Conservation (phyloP, 306 rosid species). For the Trichosanthes truncata region DNA sequence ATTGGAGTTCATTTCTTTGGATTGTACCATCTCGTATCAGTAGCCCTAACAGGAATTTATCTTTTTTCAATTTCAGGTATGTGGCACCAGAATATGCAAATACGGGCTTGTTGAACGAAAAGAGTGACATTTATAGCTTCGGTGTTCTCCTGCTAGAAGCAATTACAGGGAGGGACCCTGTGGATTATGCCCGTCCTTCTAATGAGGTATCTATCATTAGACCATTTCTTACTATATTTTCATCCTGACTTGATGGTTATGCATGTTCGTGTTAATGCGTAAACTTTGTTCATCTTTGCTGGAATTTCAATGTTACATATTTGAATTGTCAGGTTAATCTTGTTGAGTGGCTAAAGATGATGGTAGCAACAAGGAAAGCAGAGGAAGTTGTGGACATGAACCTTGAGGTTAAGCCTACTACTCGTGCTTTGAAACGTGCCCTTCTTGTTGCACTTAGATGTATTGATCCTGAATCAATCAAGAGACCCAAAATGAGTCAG, state of each 20-base stretch:
- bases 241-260: neutral
- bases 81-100: slow-evolving; percentile 98
- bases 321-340: slow-evolving; percentile 63
- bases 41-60: neutral
- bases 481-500: slow-evolving; percentile 92
- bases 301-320: neutral
- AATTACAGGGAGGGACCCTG: slow-evolving; percentile 93
- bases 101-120: slow-evolving; percentile 86
- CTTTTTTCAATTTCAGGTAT: slow-evolving; percentile 45
- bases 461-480: slow-evolving; percentile 75
- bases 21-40: neutral
- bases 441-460: slow-evolving; percentile 83
- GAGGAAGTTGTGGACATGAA: slow-evolving; percentile 76
- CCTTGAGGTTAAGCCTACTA: slow-evolving; percentile 67
- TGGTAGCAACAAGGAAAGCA: slow-evolving; percentile 87
- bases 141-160: slow-evolving; percentile 89
- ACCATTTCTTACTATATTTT: neutral
- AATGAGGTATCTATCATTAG: slow-evolving; percentile 47
- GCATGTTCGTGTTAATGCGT: neutral
- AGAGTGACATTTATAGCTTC: slow-evolving; percentile 91
- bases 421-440: slow-evolving; percentile 68
- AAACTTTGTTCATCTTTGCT: neutral
- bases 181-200: slow-evolving; percentile 73
- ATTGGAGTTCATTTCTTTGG: neutral
- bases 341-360: slow-evolving; percentile 92